Evolutionary conservation across 2,329 filamentous ascomycete species (phyloP), one percentile per base, ranked within the genome.

Genomic region (Penicillium fuscoglaucum): DNA sequence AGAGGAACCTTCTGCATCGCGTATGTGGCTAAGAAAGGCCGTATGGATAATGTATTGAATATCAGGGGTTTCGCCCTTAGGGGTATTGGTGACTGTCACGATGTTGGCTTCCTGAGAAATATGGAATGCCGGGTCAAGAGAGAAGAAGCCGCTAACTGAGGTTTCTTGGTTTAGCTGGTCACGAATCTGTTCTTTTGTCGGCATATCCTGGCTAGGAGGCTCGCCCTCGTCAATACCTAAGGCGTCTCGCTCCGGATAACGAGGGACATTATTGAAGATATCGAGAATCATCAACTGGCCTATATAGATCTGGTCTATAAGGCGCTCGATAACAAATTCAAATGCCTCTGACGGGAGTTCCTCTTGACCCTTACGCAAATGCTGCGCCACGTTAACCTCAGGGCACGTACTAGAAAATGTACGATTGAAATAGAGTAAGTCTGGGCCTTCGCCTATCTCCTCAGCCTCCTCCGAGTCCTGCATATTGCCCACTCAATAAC

Each of bases 1-100:
- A 41, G 57, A 39, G 24, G 26, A 24, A 19, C 41, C 46, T 28
- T 39, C 48, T 9, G 26, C 10, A 8, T 57, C 51, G 21, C 33
- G 26, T 29, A 61, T 24, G 17, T 57, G 46, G 28, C 55, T 58
- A 35, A 64, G 58, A 47, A 66, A 66, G 17, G 52, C 17, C 13
- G 56, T 21, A 13, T 61, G 59, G 43, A 64, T n/a, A 43, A 61
- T 10, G 33, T 64, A 66, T 52, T 64, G 64, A 17, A 64, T 49
- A 39, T 61, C 57, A 44, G 60, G 4, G 12, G 41, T 46, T 15
- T 45, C 33, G 10, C 48, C 52, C 19, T 60, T 39, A 24, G 60
- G 43, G 6, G 51, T 59, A 53, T 64, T 61, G 46, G 49, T 60
- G 26, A 63, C 55, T n/a, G 59, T 59, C 4, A 66, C 46, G 9